A percentile compares a stretch with the other conserved stretches of the same genome.
Conservation (phyloP, 495 filamentous ascomycete genomes). For the Gamarada debralockiae region DNA sequence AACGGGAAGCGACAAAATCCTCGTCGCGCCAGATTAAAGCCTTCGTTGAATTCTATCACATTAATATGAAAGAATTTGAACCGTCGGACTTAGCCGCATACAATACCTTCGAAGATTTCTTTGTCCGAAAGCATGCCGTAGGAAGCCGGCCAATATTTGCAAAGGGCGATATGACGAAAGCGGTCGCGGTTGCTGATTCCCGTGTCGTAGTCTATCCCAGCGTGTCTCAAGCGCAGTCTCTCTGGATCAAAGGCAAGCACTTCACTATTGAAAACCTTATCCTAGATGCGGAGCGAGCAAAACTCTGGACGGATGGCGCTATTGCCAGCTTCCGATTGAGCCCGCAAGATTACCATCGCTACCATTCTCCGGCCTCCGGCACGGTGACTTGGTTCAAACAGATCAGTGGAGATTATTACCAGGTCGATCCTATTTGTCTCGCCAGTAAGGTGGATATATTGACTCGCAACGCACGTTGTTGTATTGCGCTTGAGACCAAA, state of each 20-base stretch:
- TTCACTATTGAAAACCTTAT: slow-evolving; percentile 39
- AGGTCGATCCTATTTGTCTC: slow-evolving; percentile 97
- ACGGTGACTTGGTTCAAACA: slow-evolving; percentile 27
- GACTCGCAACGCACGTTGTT: slow-evolving; percentile 82
- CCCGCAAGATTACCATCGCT: slow-evolving; percentile 45
- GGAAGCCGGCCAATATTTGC: slow-evolving; percentile 30
- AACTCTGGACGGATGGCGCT: slow-evolving; percentile 31
- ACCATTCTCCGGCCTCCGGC: slow-evolving; percentile 38
- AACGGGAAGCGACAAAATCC: not conserved
- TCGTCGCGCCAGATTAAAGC: slow-evolving; percentile 25
- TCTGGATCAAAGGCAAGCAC: slow-evolving; percentile 42
- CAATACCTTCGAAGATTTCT: slow-evolving; percentile 39
- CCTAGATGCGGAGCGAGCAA: slow-evolving; percentile 27
- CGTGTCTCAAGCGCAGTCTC: slow-evolving; percentile 29
- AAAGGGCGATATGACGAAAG: slow-evolving; percentile 22
- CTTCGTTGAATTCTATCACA: slow-evolving; percentile 35
- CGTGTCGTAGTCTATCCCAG: slow-evolving; percentile 31
- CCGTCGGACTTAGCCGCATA: slow-evolving; percentile 32
- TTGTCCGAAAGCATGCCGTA: slow-evolving; percentile 32
- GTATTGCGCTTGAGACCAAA: slow-evolving; percentile 83
- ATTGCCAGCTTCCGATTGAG: slow-evolving; percentile 37
- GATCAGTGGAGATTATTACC: slow-evolving; percentile 89
- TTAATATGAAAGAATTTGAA: slow-evolving; percentile 35
- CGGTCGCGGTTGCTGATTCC: slow-evolving; percentile 37
- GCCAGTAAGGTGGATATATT: slow-evolving; percentile 91